A percentile compares a stretch with the other conserved stretches of the same genome.
Evolutionary conservation across 1,284 basidiomycete species (phyloP).

Genomic region (Austropuccinia psidii): DNA sequence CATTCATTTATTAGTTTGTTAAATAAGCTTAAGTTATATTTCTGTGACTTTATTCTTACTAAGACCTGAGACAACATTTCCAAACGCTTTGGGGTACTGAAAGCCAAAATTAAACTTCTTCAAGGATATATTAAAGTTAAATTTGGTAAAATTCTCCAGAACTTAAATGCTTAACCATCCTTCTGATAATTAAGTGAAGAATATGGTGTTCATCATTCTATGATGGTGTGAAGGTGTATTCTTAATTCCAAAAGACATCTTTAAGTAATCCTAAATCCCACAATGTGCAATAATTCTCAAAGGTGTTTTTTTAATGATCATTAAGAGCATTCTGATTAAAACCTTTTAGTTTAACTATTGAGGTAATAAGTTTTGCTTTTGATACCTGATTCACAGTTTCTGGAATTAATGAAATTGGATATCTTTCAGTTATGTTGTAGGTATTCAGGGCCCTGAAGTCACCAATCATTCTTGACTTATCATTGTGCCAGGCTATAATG

Average conservation of each 20-base stretch:
- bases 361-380: neutral
- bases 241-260: slow-evolving; percentile 1
- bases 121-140: neutral
- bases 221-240: neutral
- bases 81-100: neutral
- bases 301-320: neutral
- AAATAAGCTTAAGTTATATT: too few species aligned
- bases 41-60: neutral
- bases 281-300: neutral
- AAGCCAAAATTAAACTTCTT: neutral
- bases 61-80: neutral
- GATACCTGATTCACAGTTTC: neutral
- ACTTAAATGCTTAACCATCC: neutral
- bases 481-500: too few species aligned
- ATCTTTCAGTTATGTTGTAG: too few species aligned
- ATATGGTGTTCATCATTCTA: neutral
- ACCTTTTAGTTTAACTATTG: neutral
- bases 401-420: neutral
- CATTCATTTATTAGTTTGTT: too few species aligned
- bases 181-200: neutral
- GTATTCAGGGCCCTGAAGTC: neutral
- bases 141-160: neutral
- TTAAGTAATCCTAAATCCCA: too few species aligned
- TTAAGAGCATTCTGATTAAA: neutral
- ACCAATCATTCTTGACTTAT: neutral